These are phyloP conservation scores for Macadamia integrifolia DNA, from an alignment of 164 flowering plant species.

Conservation along the genomic window DNA sequence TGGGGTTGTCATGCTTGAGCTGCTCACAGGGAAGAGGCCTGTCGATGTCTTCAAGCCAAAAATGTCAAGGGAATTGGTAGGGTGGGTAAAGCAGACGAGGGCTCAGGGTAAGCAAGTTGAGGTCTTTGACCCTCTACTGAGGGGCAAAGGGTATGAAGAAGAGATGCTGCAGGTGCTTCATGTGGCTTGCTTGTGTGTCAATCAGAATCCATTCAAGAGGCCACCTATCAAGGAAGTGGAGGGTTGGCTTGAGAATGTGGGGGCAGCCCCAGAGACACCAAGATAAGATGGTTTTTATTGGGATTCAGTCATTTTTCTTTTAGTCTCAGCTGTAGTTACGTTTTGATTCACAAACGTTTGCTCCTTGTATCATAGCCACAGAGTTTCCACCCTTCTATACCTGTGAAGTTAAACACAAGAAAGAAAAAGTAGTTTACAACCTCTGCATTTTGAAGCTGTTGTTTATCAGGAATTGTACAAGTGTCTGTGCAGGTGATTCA, in stretches of 20 bases:
- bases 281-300: no score
- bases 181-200: constrained; percentile 56
- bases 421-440: no score
- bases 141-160: constrained; percentile 47
- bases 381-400: no score
- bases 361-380: no score
- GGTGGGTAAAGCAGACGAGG: constrained; percentile 54
- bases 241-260: constrained; percentile 43
- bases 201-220: constrained; percentile 49
- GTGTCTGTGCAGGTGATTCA: no score
- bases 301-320: no score
- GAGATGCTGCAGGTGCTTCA: constrained; percentile 56
- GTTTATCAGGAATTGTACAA: no score
- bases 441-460: no score
- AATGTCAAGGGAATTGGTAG: constrained; percentile 50
- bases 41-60: constrained; percentile 47
- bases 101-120: constrained; percentile 40
- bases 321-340: no score
- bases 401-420: no score
- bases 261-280: constrained; percentile 17
- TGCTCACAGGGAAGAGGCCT: constrained; percentile 59
- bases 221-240: constrained; percentile 61
- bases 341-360: no score
- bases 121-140: constrained; percentile 41
- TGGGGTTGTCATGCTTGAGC: constrained; percentile 63